Conservation (phyloP, 768 basidiomycete genomes). For the Dendrothele bispora region DNA sequence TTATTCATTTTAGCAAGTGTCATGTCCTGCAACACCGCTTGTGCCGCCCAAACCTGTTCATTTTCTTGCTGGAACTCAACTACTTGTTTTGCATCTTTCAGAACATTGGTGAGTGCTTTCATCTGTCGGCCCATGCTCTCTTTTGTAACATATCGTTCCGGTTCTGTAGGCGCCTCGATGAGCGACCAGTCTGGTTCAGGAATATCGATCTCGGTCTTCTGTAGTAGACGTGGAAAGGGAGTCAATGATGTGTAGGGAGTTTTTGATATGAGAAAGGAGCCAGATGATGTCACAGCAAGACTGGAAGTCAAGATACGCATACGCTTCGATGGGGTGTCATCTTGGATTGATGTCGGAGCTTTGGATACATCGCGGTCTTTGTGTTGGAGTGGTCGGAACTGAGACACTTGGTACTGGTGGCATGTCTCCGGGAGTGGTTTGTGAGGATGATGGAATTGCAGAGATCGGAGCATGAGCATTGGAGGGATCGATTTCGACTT, state of each 20-base stretch:
- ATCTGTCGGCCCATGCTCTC: background rate
- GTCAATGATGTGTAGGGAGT: background rate
- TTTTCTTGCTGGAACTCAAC: background rate
- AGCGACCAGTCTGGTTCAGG: background rate
- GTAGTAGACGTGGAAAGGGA: background rate
- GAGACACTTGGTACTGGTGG: too few species aligned
- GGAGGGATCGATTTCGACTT: background rate
- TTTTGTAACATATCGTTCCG: background rate
- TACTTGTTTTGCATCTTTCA: background rate
- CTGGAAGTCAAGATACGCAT: background rate
- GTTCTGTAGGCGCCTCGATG: too few species aligned
- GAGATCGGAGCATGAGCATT: background rate
- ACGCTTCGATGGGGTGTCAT: background rate
- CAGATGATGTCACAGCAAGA: background rate
- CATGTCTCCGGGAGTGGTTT: too few species aligned
- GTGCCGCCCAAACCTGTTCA: background rate
- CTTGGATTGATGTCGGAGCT: too few species aligned
- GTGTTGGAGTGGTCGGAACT: too few species aligned
- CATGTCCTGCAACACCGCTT: background rate
- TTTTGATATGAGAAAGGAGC: constrained; percentile 1
- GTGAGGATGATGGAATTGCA: constrained; percentile 1
- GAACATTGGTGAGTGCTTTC: background rate
- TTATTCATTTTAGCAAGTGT: too few species aligned
- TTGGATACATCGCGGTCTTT: too few species aligned
- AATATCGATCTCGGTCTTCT: background rate